A percentile compares a stretch with the other conserved stretches of the same genome.
Evolutionary conservation across 2,329 filamentous ascomycete genomes (phyloP).

Genomic region (Fusarium chlamydosporum): DNA sequence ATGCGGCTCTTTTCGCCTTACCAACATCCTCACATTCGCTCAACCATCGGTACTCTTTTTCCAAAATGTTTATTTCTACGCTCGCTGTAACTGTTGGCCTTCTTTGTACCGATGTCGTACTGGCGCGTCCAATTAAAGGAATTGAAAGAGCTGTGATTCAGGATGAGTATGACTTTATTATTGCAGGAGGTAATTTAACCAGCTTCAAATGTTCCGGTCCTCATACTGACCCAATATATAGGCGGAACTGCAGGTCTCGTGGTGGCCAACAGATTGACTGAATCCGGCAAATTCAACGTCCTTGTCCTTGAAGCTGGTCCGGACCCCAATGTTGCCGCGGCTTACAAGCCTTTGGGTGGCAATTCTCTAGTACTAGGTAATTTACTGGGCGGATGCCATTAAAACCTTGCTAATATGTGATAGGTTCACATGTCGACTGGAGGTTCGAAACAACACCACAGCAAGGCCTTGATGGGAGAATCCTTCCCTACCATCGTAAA

Average conservation of each 20-base stretch:
- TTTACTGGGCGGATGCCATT: rapidly evolving
- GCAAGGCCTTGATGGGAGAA: constrained; percentile 14
- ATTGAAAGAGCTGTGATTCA: constrained; percentile 12
- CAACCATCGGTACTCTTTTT: background rate
- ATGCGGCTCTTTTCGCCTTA: background rate
- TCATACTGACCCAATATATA: rapidly evolving
- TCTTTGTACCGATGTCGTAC: background rate
- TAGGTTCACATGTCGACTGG: constrained; percentile 17
- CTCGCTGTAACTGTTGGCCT: constrained; percentile 4
- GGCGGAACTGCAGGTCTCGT: constrained; percentile 25
- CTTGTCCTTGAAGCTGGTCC: constrained; percentile 20
- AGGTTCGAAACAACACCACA: constrained; percentile 20
- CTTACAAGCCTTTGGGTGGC: constrained; percentile 11
- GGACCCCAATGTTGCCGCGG: constrained; percentile 19
- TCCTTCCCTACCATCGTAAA: constrained; percentile 25
- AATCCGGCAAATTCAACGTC: constrained; percentile 21
- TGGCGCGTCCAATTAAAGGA: constrained; percentile 8
- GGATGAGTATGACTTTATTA: constrained; percentile 23
- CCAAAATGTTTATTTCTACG: background rate
- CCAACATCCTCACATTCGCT: background rate
- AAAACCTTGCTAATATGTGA: rapidly evolving
- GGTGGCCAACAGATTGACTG: constrained; percentile 21
- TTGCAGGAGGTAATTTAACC: background rate
- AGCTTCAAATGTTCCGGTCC: rapidly evolving
- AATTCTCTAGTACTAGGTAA: constrained; percentile 14